Conservation (phyloP, 148 eudicot genomes). For the Rheum nobile region DNA sequence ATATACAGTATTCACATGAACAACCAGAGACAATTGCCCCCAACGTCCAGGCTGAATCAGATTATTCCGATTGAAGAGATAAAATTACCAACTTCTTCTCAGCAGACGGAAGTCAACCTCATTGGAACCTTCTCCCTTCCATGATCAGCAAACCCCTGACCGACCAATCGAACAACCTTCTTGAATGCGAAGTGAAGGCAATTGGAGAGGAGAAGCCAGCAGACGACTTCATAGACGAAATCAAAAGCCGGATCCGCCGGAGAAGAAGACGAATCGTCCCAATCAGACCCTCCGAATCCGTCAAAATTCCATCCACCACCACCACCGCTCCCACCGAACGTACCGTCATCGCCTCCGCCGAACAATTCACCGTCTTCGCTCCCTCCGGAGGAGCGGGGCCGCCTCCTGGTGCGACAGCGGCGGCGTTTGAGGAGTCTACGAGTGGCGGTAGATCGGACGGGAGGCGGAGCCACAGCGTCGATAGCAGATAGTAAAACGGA, state of each 20-base stretch:
- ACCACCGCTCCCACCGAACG: constrained; percentile 16
- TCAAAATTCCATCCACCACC: constrained; percentile 13
- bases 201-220: constrained; percentile 48
- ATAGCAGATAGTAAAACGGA: constrained; percentile 18
- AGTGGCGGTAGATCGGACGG: constrained; percentile 13
- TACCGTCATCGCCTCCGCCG: constrained; percentile 13
- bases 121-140: constrained; percentile 24
- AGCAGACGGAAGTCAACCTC: constrained; percentile 14
- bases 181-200: constrained; percentile 49
- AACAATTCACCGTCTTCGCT: constrained; percentile 15
- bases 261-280: constrained; percentile 30
- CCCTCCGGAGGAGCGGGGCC: constrained; percentile 12
- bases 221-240: constrained; percentile 37
- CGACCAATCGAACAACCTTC: constrained; percentile 30
- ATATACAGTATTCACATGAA: neutral
- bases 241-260: constrained; percentile 34
- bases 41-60: neutral
- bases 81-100: constrained; percentile 5
- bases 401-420: constrained; percentile 12
- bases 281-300: constrained; percentile 19
- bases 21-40: neutral
- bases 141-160: constrained; percentile 20
- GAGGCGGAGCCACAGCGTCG: constrained; percentile 29
- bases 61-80: neutral
- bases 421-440: constrained; percentile 12